phyloP scores from a whole-genome alignment of 1,284 basidiomycete genomes.

The Stygiomarasmius scandens region DNA sequence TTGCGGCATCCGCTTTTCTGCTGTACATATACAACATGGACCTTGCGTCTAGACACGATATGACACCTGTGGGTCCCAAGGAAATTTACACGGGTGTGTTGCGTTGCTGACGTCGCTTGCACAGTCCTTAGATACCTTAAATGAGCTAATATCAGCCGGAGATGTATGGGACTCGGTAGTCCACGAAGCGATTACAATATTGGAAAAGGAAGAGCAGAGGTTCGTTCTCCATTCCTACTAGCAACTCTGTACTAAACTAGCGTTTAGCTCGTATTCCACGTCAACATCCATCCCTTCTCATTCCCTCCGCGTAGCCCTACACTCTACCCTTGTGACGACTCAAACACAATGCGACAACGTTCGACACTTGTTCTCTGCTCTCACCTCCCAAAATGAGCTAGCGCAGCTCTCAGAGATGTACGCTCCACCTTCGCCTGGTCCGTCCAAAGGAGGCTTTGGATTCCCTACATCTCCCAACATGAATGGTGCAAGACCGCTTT shows the following conservation, averaged over 20 bases:
- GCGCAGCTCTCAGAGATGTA: constrained; percentile 83
- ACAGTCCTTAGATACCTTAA: constrained; percentile 64
- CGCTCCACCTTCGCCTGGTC: constrained; percentile 65
- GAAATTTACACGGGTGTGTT: no score
- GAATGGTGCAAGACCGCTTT: no score
- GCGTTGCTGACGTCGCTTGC: no score
- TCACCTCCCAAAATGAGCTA: constrained; percentile 68
- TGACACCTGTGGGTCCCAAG: constrained; percentile 56
- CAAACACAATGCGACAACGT: constrained; percentile 80
- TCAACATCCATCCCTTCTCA: constrained; percentile 57
- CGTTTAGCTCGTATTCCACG: no score
- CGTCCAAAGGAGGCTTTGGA: constrained; percentile 31
- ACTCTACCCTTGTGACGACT: constrained; percentile 71
- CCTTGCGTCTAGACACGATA: constrained; percentile 46
- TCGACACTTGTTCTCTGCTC: constrained; percentile 72
- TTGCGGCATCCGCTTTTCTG: constrained; percentile 42
- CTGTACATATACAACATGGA: constrained; percentile 41
- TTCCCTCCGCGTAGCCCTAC: constrained; percentile 66
- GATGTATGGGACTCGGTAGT: constrained; percentile 73
- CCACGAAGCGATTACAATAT: constrained; percentile 60
- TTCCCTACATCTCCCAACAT: constrained; percentile 16
- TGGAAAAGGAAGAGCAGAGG: constrained; percentile 73
- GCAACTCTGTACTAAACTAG: no score
- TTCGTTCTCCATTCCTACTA: constrained; percentile 33
- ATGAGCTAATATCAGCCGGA: constrained; percentile 66